Evolutionary conservation across 805 yeast species (phyloP).

Genomic region (Cyberlindnera mrakii): DNA sequence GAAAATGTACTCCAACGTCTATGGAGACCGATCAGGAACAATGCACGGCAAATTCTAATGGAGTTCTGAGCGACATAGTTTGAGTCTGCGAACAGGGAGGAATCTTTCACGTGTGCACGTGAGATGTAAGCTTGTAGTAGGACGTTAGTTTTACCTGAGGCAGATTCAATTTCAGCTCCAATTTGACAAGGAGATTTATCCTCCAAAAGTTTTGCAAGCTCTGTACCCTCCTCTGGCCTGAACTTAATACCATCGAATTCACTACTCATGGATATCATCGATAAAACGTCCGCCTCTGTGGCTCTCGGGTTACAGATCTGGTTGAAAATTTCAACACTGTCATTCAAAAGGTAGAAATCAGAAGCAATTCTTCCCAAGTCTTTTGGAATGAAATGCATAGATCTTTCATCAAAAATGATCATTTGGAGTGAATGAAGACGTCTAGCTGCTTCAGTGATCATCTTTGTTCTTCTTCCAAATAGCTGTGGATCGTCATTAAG

Average conservation of each 20-base stretch:
- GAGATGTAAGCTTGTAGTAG: slow-evolving; percentile 86
- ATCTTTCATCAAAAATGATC: slow-evolving; percentile 85
- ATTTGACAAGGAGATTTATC: slow-evolving; percentile 71
- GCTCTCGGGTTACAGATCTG: slow-evolving; percentile 78
- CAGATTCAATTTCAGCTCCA: slow-evolving; percentile 65
- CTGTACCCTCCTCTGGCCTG: slow-evolving; percentile 81
- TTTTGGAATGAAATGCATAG: slow-evolving; percentile 74
- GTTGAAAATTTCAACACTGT: slow-evolving; percentile 84
- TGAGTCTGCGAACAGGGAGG: slow-evolving; percentile 79
- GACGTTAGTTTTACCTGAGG: slow-evolving; percentile 84
- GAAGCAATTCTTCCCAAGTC: slow-evolving; percentile 94
- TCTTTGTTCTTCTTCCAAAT: slow-evolving; percentile 62
- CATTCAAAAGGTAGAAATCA: slow-evolving; percentile 82
- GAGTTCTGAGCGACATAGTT: slow-evolving; percentile 95
- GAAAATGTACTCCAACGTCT: slow-evolving; percentile 88
- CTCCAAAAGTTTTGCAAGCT: slow-evolving; percentile 57
- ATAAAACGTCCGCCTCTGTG: slow-evolving; percentile 84
- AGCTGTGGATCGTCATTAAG: slow-evolving; percentile 77
- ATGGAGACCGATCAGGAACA: slow-evolving; percentile 79
- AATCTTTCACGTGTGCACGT: slow-evolving; percentile 61
- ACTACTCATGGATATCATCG: slow-evolving; percentile 85
- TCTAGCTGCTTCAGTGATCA: slow-evolving; percentile 77
- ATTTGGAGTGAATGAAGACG: slow-evolving; percentile 82
- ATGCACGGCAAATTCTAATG: slow-evolving; percentile 86
- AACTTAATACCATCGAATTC: slow-evolving; percentile 89